Evolutionary conservation across 768 basidiomycete species (phyloP).

Genomic region (Agaricus blazei): DNA sequence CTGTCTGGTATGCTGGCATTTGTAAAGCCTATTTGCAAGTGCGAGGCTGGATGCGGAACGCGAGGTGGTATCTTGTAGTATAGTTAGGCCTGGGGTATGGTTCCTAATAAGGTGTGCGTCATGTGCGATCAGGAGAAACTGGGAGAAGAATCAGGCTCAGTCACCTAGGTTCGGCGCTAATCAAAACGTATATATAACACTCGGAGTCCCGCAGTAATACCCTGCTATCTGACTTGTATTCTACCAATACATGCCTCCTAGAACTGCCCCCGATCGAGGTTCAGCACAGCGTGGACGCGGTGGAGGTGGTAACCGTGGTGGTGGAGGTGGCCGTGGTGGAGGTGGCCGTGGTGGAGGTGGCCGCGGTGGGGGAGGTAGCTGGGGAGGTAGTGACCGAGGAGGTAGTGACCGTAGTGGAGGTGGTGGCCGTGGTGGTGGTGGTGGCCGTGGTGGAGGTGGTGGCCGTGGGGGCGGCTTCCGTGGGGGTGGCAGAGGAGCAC

Average conservation of each 20-base stretch:
- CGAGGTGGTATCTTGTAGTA: not conserved
- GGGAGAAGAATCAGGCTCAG: not conserved
- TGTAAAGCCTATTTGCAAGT: no score
- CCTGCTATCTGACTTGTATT: conserved; percentile 10
- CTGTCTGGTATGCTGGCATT: no score
- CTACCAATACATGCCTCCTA: conserved; percentile 34
- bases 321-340: conserved; percentile 14
- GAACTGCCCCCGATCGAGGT: conserved; percentile 21
- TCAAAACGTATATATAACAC: not conserved
- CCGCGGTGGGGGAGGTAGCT: not conserved
- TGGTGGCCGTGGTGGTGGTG: conserved; percentile 9
- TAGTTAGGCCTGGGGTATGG: not conserved
- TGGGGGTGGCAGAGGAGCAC: conserved; percentile 24
- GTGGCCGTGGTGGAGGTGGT: conserved; percentile 15
- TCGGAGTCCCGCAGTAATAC: not conserved
- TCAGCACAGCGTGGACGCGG: conserved; percentile 24
- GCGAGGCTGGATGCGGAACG: no score
- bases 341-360: not conserved
- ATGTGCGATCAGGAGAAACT: conserved; percentile 1
- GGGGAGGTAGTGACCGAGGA: not conserved
- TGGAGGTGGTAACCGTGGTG: conserved; percentile 9
- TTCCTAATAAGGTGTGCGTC: not conserved
- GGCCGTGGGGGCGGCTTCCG: not conserved
- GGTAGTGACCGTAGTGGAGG: conserved; percentile 7
- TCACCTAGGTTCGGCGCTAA: conserved; percentile 2